phyloP scores from a whole-genome alignment of 2,329 filamentous ascomycete species.

The Pseudogymnoascus sp. region DNA sequence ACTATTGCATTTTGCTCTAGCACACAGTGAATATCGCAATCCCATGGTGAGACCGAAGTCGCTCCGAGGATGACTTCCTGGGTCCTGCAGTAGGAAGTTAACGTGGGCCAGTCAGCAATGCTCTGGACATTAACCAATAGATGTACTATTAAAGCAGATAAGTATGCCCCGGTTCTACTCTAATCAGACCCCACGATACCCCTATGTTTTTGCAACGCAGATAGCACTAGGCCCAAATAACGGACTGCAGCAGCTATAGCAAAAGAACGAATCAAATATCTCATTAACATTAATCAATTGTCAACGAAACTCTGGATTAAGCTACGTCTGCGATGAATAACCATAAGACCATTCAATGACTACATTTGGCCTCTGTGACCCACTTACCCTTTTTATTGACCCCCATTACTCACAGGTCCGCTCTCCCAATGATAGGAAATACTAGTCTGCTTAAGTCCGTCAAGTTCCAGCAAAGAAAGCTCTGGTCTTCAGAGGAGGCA shows the following conservation, averaged over 20 bases:
- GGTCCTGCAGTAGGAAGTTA: background rate
- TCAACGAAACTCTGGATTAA: background rate
- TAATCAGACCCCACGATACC: background rate
- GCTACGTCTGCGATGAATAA: background rate
- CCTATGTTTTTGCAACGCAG: background rate
- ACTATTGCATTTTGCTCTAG: background rate
- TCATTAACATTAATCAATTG: background rate
- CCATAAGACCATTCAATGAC: background rate
- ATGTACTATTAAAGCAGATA: background rate
- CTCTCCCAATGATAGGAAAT: background rate
- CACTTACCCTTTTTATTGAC: background rate
- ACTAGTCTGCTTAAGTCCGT: background rate
- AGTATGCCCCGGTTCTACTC: background rate
- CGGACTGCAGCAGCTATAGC: background rate
- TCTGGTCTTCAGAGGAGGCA: background rate
- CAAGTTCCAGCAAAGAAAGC: background rate
- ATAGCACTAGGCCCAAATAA: background rate
- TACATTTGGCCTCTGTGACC: background rate
- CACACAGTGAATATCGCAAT: background rate
- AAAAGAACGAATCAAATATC: background rate
- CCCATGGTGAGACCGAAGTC: background rate
- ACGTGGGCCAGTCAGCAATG: background rate
- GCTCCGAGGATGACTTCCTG: background rate
- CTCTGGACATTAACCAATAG: background rate
- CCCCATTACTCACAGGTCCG: background rate